These are phyloP conservation scores for Metschnikowia henanensis DNA, from an alignment of 805 yeast genomes.

Conservation along the genomic window DNA sequence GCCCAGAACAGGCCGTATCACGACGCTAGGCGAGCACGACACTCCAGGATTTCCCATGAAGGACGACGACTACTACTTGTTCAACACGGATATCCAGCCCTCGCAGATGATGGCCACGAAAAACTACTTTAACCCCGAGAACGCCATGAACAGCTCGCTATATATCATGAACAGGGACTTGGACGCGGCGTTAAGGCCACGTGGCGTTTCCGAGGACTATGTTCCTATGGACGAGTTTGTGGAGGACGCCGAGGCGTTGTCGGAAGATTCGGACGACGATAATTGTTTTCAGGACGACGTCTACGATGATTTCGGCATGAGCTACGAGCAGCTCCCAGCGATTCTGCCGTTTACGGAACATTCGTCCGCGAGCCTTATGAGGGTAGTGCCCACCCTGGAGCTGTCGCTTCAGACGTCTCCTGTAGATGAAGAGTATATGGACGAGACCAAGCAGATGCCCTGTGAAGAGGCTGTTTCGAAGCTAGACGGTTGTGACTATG, in stretches of 20 bases:
- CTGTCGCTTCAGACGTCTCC: slow-evolving; percentile 3
- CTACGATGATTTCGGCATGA: slow-evolving; percentile 13
- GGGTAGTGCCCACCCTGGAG: slow-evolving; percentile 2
- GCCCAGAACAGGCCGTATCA: slow-evolving; percentile 32
- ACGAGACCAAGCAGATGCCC: slow-evolving; percentile 4
- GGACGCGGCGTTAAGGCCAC: slow-evolving; percentile 11
- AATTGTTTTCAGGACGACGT: slow-evolving; percentile 38
- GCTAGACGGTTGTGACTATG: neutral
- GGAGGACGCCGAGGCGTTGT: slow-evolving; percentile 44
- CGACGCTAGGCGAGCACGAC: slow-evolving; percentile 28
- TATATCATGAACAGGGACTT: slow-evolving; percentile 21
- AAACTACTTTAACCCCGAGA: slow-evolving; percentile 25
- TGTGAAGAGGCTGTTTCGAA: slow-evolving; percentile 4
- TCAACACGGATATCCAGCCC: slow-evolving; percentile 44
- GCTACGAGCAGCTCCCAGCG: slow-evolving; percentile 8
- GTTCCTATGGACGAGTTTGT: slow-evolving; percentile 33
- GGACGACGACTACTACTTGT: slow-evolving; percentile 39
- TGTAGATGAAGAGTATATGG: slow-evolving; percentile 5
- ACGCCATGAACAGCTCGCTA: slow-evolving; percentile 28
- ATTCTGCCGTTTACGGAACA: slow-evolving; percentile 6
- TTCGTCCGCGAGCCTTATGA: slow-evolving; percentile 7
- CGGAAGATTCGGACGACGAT: slow-evolving; percentile 40
- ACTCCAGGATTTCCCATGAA: slow-evolving; percentile 19
- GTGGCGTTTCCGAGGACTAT: slow-evolving; percentile 36
- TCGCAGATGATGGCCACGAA: slow-evolving; percentile 33